Percentiles rank a stretch among this genome's conserved stretches.
phyloP scores from a whole-genome alignment of 139 green algal genomes.

The Spirogloea muscicola region DNA sequence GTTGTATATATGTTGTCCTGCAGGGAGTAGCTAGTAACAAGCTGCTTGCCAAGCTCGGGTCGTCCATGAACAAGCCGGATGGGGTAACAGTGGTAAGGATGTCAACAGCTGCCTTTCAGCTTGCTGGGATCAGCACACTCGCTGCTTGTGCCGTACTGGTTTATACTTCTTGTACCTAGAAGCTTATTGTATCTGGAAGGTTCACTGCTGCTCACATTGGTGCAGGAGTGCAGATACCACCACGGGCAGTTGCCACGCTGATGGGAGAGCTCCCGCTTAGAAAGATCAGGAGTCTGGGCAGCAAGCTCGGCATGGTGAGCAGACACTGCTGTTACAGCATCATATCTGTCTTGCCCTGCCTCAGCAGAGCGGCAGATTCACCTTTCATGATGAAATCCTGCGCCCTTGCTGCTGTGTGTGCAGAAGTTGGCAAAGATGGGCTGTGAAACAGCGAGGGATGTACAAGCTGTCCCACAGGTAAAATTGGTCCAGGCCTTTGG shows the following conservation, averaged over 20 bases:
- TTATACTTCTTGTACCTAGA: background rate
- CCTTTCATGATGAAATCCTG: too few relatives aligned
- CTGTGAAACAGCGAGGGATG: conserved; percentile 60
- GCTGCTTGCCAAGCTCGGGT: conserved; percentile 85
- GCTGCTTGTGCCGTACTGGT: too few relatives aligned
- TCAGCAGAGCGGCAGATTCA: too few relatives aligned
- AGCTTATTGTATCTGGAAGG: background rate
- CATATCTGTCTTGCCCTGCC: too few relatives aligned
- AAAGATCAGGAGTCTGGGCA: conserved; percentile 81
- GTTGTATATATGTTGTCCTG: background rate
- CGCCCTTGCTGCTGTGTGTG: too few relatives aligned
- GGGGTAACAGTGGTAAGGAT: conserved; percentile 37
- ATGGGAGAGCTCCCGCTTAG: conserved; percentile 67
- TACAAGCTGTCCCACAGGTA: conserved; percentile 10
- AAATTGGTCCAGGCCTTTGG: background rate
- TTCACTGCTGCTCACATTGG: conserved; percentile 3
- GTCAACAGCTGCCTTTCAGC: background rate
- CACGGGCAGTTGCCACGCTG: conserved; percentile 25
- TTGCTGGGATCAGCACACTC: too few relatives aligned
- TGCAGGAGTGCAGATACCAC: conserved; percentile 18
- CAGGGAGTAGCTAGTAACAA: conserved; percentile 31
- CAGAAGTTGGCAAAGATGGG: conserved; percentile 49
- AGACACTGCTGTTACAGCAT: too few relatives aligned
- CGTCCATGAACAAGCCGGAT: conserved; percentile 49
- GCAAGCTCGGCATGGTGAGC: conserved; percentile 79